Evolutionary conservation across 129 eudicot genomes (phyloP).

Genomic region (Lactuca saligna): DNA sequence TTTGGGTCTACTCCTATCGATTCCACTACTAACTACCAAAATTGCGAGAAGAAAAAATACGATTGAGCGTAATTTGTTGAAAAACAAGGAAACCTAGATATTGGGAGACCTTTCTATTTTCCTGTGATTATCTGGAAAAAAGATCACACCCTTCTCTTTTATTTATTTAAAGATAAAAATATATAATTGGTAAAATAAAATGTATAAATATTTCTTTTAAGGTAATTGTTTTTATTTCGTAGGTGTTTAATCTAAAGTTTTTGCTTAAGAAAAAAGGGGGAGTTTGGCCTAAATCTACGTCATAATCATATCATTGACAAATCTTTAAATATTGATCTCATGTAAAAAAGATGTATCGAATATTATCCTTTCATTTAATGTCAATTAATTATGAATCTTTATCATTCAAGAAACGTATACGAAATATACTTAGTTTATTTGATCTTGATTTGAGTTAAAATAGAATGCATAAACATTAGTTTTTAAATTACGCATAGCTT

Average conservation of each 20-base stretch:
- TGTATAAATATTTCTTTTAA: no score
- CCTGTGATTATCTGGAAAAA: not conserved
- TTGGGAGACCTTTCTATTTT: not conserved
- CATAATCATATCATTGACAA: not conserved
- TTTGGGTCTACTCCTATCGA: not conserved
- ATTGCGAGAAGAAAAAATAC: not conserved
- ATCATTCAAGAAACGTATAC: not conserved
- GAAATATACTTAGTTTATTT: not conserved
- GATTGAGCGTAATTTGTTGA: slow-evolving; percentile 1
- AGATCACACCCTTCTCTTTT: no score
- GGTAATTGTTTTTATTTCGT: no score
- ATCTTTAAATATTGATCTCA: not conserved
- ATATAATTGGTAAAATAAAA: no score
- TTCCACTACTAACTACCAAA: not conserved
- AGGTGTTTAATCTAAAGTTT: no score
- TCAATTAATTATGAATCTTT: not conserved
- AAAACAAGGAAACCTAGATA: not conserved
- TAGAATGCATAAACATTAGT: not conserved
- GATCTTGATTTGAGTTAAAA: not conserved
- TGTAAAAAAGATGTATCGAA: not conserved
- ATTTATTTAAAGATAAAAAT: no score
- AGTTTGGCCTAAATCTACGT: not conserved
- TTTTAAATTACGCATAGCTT: not conserved
- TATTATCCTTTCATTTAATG: not conserved
- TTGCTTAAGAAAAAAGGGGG: not conserved